Evolutionary conservation across 306 rosid species (phyloP), one percentile per base, ranked within the genome.

Genomic region (Cucurbita argyrosperma): DNA sequence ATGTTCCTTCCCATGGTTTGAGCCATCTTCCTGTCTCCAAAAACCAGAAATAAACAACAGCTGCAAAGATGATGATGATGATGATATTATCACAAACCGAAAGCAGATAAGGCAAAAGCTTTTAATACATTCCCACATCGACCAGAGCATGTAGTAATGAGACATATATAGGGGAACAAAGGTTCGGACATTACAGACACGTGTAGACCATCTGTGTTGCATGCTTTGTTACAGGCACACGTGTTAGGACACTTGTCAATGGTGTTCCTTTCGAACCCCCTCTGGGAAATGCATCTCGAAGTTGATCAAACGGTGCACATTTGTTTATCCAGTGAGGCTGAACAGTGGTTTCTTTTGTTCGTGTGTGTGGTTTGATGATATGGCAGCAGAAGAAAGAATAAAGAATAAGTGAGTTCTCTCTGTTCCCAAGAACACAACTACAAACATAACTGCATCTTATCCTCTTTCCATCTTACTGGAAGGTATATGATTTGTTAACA

Each of bases 1-100:
- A 90, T 26, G 55, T 38, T 94, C 38, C 96, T 94, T 78, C 95
- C 97, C 21, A 89, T 89, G 0, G 85, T 79, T 74, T 81, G 85
- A 49, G 92, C 98, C 98, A 94, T 94, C 54, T 45, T 42, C 14
- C 51, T 5, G 26, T 13, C 18, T 47, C 39, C 4, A 42, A 9
- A 26, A 59, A 35, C 19, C 18, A 5, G 7, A 69, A 69, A 14
- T 0, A 50, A 14, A 50, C 42, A 14, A 50, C 42, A 14, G 0
- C 10, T 40, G 16, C 37, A 9, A 71, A n/a, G 55, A 47, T 21
- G 23, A 21, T 21, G 23, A 21, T 21, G 23, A 21, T 47, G 37
- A 43, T 15, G 54, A 50, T 50, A 67, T 7, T 42, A n/a, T 23
- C 8, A 4, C 15, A 63, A 57, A 57, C 0, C 39, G 11, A 30